Percentiles rank a stretch among this genome's conserved stretches.
Conservation (phyloP, 1,139 yeast genomes). For the Entelexis sorbosivorans region DNA sequence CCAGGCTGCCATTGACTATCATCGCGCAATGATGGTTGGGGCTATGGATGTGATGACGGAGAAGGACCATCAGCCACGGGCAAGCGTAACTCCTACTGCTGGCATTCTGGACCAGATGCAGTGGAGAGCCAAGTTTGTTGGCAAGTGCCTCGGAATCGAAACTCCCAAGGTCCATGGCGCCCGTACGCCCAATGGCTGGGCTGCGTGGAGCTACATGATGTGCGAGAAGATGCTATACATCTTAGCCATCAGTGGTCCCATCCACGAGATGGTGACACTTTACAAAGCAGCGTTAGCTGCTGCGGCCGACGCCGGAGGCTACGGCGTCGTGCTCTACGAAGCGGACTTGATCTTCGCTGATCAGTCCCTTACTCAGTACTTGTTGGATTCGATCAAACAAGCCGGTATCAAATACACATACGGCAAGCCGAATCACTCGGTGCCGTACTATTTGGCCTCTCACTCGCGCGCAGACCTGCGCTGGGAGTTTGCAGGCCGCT, state of each 20-base stretch:
- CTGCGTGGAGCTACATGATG: slow-evolving; percentile 16
- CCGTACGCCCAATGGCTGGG: slow-evolving; percentile 13
- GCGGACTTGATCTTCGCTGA: slow-evolving; percentile 15
- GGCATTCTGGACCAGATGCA: slow-evolving; percentile 37
- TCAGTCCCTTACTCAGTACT: slow-evolving; percentile 12
- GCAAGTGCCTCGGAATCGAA: slow-evolving; percentile 1
- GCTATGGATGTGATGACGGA: slow-evolving; percentile 28
- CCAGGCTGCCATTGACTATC: slow-evolving; percentile 29
- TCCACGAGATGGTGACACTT: slow-evolving; percentile 13
- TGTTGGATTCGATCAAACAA: slow-evolving; percentile 7
- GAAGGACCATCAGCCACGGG: slow-evolving; percentile 28
- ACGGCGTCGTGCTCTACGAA: slow-evolving; percentile 16
- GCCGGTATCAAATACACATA: slow-evolving; percentile 8
- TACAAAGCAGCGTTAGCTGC: slow-evolving; percentile 12
- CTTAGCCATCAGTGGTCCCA: slow-evolving; percentile 15
- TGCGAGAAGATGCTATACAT: slow-evolving; percentile 11
- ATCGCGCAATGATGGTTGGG: slow-evolving; percentile 26
- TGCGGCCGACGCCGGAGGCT: slow-evolving; percentile 12
- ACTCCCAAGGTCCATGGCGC: slow-evolving; percentile 14
- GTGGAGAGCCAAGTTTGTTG: slow-evolving; percentile 33
- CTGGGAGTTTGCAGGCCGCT: slow-evolving; percentile 17
- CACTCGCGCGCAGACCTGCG: slow-evolving; percentile 3
- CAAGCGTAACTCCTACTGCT: slow-evolving; percentile 32
- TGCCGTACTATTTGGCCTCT: slow-evolving; percentile 13
- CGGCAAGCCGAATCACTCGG: slow-evolving; percentile 11